Conservation (phyloP, 2,329 filamentous ascomycete species). For the Stemphylium lycopersici region DNA sequence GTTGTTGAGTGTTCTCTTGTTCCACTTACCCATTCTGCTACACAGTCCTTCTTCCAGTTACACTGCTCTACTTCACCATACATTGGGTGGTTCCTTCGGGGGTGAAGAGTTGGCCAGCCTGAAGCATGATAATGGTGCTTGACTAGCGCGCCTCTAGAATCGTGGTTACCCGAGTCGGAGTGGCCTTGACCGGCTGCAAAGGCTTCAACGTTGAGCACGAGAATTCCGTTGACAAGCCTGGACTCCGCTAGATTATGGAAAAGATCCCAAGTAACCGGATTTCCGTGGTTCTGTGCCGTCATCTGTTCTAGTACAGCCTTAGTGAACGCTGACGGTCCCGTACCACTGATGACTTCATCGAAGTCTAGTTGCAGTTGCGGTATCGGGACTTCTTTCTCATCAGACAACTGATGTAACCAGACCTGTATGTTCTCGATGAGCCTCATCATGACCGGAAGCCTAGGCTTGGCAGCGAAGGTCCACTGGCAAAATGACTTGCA, state of each 20-base stretch:
- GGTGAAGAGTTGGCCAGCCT: slow-evolving; percentile 71
- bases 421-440: slow-evolving; percentile 71
- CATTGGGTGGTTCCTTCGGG: slow-evolving; percentile 69
- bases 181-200: slow-evolving; percentile 77
- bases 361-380: slow-evolving; percentile 70
- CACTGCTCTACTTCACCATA: slow-evolving; percentile 74
- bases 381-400: slow-evolving; percentile 64
- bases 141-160: slow-evolving; percentile 68
- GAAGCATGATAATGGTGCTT: slow-evolving; percentile 79
- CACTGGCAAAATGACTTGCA: slow-evolving; percentile 76
- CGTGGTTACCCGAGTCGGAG: slow-evolving; percentile 73
- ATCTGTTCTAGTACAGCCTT: slow-evolving; percentile 69
- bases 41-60: slow-evolving; percentile 71
- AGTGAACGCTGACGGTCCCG: slow-evolving; percentile 74
- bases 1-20: not conserved
- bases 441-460: slow-evolving; percentile 69
- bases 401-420: slow-evolving; percentile 67
- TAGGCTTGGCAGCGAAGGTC: slow-evolving; percentile 74
- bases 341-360: slow-evolving; percentile 75
- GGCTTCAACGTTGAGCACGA: slow-evolving; percentile 73
- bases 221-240: slow-evolving; percentile 66
- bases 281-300: slow-evolving; percentile 55
- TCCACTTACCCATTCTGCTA: slow-evolving; percentile 61
- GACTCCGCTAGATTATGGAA: slow-evolving; percentile 73
- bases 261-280: slow-evolving; percentile 63